Percentiles rank a stretch among this genome's conserved stretches.
phyloP scores from a whole-genome alignment of 2,329 filamentous ascomycete species.

The Pseudocercospora vitis region DNA sequence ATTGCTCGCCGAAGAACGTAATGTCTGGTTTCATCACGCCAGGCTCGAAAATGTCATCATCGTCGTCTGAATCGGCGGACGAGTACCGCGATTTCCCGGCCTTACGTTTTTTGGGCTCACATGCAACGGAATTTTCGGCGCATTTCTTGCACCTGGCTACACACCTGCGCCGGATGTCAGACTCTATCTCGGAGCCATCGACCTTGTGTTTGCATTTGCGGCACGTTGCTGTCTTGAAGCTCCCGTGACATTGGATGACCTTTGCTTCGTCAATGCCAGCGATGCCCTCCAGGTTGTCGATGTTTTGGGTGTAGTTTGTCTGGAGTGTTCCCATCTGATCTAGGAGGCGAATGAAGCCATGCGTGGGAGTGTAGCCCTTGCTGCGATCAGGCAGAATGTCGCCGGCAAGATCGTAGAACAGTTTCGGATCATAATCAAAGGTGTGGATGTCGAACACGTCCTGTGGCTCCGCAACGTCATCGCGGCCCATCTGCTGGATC shows the following conservation, averaged over 20 bases:
- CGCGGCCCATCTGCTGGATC: constrained; percentile 70
- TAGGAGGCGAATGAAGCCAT: constrained; percentile 87
- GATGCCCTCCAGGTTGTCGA: constrained; percentile 66
- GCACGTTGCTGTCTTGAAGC: constrained; percentile 89
- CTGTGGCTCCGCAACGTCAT: constrained; percentile 67
- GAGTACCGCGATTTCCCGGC: constrained; percentile 50
- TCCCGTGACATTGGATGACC: constrained; percentile 93
- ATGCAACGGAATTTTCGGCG: constrained; percentile 53
- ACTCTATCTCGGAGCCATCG: constrained; percentile 73
- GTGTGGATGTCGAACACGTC: constrained; percentile 91
- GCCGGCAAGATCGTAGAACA: constrained; percentile 89
- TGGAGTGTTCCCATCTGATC: constrained; percentile 86
- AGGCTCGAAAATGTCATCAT: constrained; percentile 65
- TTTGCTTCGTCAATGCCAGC: constrained; percentile 19
- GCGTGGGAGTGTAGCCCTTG: constrained; percentile 77
- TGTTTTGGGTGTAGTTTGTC: constrained; percentile 98
- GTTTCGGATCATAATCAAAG: constrained; percentile 80
- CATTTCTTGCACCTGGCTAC: constrained; percentile 80
- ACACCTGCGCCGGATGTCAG: constrained; percentile 70
- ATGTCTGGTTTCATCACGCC: constrained; percentile 97
- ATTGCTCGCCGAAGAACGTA: constrained; percentile 91
- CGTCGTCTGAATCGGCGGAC: constrained; percentile 55
- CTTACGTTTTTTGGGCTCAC: constrained; percentile 41
- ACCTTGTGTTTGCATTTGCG: constrained; percentile 76
- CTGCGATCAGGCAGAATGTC: constrained; percentile 82